Conservation (phyloP, 331 rosid species). For the Telfairia occidentalis region DNA sequence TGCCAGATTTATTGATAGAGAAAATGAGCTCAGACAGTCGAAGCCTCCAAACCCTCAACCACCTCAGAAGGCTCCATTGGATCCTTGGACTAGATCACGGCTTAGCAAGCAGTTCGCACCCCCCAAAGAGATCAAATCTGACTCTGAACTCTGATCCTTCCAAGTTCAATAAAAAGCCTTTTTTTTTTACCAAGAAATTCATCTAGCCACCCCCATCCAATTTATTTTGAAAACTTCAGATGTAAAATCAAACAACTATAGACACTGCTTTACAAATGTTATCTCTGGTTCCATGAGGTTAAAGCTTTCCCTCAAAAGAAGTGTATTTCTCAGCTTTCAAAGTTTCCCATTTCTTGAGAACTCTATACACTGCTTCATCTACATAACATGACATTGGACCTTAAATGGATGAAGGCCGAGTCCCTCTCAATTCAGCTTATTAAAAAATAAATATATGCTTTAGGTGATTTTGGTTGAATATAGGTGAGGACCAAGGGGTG, state of each 20-base stretch:
- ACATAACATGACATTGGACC: constrained; percentile 6
- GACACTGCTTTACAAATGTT: background rate
- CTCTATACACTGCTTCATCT: background rate
- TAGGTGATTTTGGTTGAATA: constrained; percentile 13
- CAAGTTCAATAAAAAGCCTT: background rate
- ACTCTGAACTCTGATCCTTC: constrained; percentile 6
- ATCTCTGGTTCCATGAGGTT: background rate
- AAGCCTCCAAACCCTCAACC: constrained; percentile 76
- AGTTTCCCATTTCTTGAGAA: background rate
- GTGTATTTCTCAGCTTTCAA: background rate
- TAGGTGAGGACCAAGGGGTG: background rate
- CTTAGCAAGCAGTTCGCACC: constrained; percentile 70
- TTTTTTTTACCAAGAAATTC: background rate
- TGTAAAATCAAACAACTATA: constrained; percentile 3
- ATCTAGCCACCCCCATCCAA: background rate
- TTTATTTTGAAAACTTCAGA: background rate
- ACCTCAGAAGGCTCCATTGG: constrained; percentile 62
- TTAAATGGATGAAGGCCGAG: background rate
- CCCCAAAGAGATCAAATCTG: constrained; percentile 38
- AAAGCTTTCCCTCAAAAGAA: background rate
- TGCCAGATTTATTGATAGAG: constrained; percentile 76
- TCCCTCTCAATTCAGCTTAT: background rate
- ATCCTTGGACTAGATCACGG: constrained; percentile 78
- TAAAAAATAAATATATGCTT: background rate
- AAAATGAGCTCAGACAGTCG: constrained; percentile 76